Base-by-base conservation (phyloP, 345 rosid genomes). In the Eucalyptus cloeziana region DNA sequence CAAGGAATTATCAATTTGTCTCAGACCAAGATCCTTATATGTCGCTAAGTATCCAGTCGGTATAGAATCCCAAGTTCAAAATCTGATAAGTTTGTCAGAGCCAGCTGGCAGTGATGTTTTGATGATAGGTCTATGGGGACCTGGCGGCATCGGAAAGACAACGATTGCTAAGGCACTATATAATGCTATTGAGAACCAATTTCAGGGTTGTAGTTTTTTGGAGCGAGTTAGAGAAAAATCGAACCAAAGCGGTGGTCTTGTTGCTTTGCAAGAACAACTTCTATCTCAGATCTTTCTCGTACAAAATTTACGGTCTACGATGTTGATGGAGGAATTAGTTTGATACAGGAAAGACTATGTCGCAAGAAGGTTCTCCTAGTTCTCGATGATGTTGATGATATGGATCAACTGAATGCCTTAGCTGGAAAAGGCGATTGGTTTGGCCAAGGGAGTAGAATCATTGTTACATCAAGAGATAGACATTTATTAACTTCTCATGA, bases 91-190 rank as follows among this genome's bases (percentile, higher is more conserved):
- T 1, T 33, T 64, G 19, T 64, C 21, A 14, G 21, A 64, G 76
- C 0, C 21, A 1, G 76, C 5, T 64, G 21, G 1, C 0, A 2
- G 1, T n/a, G 76, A n/a, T 64, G 37, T 64, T 64, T 0, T 64
- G 2, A n/a, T n/a, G 37, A n/a, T 64, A n/a, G 76, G 76, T 64
- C 10, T n/a, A n/a, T 64, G 76, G 76, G 76, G 76, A 7, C 76
- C 40, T 2, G 19, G 76, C 0, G 52, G 52, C 52, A 16, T 16
- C 0, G 52, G 52, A 0, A 50, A 50, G 52, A 50, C 52, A 0
- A 6, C 21, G 0, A 16, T 50, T 16, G 52, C 52, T 2, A 15
- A 50, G 52, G 21, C 52, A 0, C 37, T 64, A 64, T 64, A 7
- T 64, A 64, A 64, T 64, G 17, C 69, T 62, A 62, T 62, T 30